Evolutionary conservation across 306 rosid genomes (phyloP).

Genomic region (Cucurbita moschata): DNA sequence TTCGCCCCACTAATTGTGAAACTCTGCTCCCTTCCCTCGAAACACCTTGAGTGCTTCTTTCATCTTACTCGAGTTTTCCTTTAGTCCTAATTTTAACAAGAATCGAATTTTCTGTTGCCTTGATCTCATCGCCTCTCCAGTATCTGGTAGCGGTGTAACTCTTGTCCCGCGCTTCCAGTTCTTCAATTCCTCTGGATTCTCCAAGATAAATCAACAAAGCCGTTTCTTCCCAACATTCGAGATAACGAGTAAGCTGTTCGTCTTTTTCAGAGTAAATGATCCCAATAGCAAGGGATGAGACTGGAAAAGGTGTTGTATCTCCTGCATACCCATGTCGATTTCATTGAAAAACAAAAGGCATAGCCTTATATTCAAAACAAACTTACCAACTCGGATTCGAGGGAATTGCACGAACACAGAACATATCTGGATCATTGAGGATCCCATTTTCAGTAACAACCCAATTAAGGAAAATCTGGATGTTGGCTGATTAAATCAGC

Average conservation of each 20-base stretch:
- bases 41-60: slow-evolving; percentile 26
- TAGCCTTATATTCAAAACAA: slow-evolving; percentile 40
- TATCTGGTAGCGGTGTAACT: slow-evolving; percentile 23
- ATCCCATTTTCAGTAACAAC: slow-evolving; percentile 47
- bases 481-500: slow-evolving; percentile 17
- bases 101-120: slow-evolving; percentile 31
- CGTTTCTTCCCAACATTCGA: slow-evolving; percentile 62
- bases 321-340: slow-evolving; percentile 38
- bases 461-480: slow-evolving; percentile 40
- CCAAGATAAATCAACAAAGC: slow-evolving; percentile 27
- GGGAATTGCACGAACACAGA: slow-evolving; percentile 46
- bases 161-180: slow-evolving; percentile 44
- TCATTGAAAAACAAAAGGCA: slow-evolving; percentile 32
- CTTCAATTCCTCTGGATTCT: slow-evolving; percentile 45
- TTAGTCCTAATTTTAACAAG: slow-evolving; percentile 45
- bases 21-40: slow-evolving; percentile 59
- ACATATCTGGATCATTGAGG: slow-evolving; percentile 23
- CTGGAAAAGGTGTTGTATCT: slow-evolving; percentile 37
- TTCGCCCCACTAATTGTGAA: too few species aligned
- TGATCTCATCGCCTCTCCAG: slow-evolving; percentile 10
- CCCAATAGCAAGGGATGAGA: slow-evolving; percentile 42
- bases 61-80: slow-evolving; percentile 31
- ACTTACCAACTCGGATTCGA: slow-evolving; percentile 20
- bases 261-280: slow-evolving; percentile 34
- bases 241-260: slow-evolving; percentile 27